Evolutionary conservation across 1,284 basidiomycete genomes (phyloP).

Genomic region (Naganishia albida): DNA sequence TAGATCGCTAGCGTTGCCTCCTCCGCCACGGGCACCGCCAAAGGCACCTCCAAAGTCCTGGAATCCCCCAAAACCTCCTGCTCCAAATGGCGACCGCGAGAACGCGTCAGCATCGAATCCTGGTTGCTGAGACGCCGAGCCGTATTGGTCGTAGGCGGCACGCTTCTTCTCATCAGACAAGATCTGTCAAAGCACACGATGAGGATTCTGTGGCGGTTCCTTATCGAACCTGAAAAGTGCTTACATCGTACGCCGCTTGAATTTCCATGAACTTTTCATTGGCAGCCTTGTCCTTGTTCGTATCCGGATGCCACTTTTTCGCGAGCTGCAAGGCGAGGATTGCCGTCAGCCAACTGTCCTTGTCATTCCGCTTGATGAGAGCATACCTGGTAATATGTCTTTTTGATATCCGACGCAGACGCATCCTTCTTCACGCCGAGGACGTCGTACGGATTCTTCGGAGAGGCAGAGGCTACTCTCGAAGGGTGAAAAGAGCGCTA

Average conservation of each 20-base stretch:
- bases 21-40: conserved; percentile 58
- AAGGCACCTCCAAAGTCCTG: conserved; percentile 70
- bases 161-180: conserved; percentile 94
- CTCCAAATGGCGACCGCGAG: conserved; percentile 59
- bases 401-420: conserved; percentile 87
- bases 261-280: conserved; percentile 96
- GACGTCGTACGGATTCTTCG: conserved; percentile 86
- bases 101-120: conserved; percentile 90
- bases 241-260: conserved; percentile 92
- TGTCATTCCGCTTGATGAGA: conserved; percentile 18
- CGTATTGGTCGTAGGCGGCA: conserved; percentile 89
- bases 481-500: conserved; percentile 23
- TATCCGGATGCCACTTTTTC: conserved; percentile 97
- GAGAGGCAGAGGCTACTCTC: conserved; percentile 13
- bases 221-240: conserved; percentile 42
- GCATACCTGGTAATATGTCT: conserved; percentile 87
- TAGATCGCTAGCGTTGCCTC: conserved; percentile 63
- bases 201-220: too few species aligned
- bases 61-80: conserved; percentile 67
- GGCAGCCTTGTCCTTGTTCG: conserved; percentile 78
- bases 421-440: conserved; percentile 87
- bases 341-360: neutral
- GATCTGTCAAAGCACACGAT: conserved; percentile 59
- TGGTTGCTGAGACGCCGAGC: conserved; percentile 87
- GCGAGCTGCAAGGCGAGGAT: conserved; percentile 67